These are phyloP conservation scores for Exophiala phaeomuriformis DNA, from an alignment of 2,329 filamentous ascomycete species.

Conservation along the genomic window DNA sequence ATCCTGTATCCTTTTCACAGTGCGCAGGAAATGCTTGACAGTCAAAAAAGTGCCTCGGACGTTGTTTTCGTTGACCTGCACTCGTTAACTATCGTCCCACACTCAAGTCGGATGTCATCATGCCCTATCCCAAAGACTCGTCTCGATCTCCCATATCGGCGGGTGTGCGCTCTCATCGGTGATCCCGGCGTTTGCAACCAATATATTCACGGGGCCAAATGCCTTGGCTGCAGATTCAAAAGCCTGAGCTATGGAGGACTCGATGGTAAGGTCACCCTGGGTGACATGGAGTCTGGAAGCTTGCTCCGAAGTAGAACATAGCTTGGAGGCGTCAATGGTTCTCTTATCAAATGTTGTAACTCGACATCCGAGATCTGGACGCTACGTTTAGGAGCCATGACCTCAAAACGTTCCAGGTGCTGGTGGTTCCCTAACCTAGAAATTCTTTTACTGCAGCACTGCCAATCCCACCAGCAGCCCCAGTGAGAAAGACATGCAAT, in stretches of 20 bases:
- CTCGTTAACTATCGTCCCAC: slow-evolving; percentile 30
- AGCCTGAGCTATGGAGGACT: slow-evolving; percentile 40
- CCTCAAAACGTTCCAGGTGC: not conserved
- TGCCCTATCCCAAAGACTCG: slow-evolving; percentile 47
- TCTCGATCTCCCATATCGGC: slow-evolving; percentile 48
- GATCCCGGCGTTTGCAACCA: slow-evolving; percentile 48
- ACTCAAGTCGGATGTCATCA: not conserved
- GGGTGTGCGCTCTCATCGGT: slow-evolving; percentile 44
- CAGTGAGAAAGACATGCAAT: slow-evolving; percentile 49
- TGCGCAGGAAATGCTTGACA: slow-evolving; percentile 49
- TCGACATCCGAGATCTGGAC: slow-evolving; percentile 46
- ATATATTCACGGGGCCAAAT: slow-evolving; percentile 47
- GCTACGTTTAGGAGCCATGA: slow-evolving; percentile 1
- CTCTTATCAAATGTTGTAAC: slow-evolving; percentile 48
- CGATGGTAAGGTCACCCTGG: slow-evolving; percentile 44
- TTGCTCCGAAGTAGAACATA: slow-evolving; percentile 27
- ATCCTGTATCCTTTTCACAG: slow-evolving; percentile 37
- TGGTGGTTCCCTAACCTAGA: slow-evolving; percentile 36
- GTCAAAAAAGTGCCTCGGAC: slow-evolving; percentile 49
- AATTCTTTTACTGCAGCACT: slow-evolving; percentile 46
- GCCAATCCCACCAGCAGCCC: slow-evolving; percentile 48
- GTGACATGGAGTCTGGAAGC: slow-evolving; percentile 37
- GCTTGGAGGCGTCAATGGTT: slow-evolving; percentile 30
- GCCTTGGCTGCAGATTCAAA: slow-evolving; percentile 28
- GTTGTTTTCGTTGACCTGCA: slow-evolving; percentile 41